phyloP scores from a whole-genome alignment of 2,329 filamentous ascomycete species.

The Nigrospora osmanthi region DNA sequence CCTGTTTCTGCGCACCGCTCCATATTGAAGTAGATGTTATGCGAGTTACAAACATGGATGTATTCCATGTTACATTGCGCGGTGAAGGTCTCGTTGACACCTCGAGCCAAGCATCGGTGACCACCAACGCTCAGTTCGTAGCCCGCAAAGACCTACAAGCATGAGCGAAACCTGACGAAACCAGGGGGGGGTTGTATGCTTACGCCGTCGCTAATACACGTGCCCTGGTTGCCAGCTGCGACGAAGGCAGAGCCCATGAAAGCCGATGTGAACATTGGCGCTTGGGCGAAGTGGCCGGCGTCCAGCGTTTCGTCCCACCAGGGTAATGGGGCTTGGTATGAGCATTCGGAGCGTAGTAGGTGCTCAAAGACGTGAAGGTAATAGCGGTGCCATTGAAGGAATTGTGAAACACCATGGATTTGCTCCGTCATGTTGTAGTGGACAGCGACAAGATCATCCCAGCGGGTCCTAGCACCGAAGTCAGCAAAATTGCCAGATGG shows the following conservation, averaged over 20 bases:
- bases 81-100: conserved; percentile 22
- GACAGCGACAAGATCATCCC: not conserved
- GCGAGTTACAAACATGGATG: conserved; percentile 22
- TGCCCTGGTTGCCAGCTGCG: conserved; percentile 14
- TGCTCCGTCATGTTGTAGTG: not conserved
- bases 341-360: conserved; percentile 20
- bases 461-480: not conserved
- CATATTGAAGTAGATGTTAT: conserved; percentile 20
- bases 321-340: conserved; percentile 18
- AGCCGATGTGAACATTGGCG: conserved; percentile 16
- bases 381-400: conserved; percentile 23
- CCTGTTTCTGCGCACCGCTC: conserved; percentile 22
- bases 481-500: too few species aligned
- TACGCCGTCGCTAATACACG: conserved; percentile 16
- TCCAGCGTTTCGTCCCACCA: conserved; percentile 26
- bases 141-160: too few species aligned
- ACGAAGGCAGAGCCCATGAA: too few species aligned
- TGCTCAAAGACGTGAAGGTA: conserved; percentile 19
- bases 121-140: conserved; percentile 20
- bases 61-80: conserved; percentile 19
- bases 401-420: conserved; percentile 3
- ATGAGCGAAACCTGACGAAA: too few species aligned
- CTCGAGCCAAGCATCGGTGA: conserved; percentile 24
- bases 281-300: conserved; percentile 17
- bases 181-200: conserved; percentile 2